Conservation (phyloP, 106 monocot species). For the Phalaenopsis equestris region DNA sequence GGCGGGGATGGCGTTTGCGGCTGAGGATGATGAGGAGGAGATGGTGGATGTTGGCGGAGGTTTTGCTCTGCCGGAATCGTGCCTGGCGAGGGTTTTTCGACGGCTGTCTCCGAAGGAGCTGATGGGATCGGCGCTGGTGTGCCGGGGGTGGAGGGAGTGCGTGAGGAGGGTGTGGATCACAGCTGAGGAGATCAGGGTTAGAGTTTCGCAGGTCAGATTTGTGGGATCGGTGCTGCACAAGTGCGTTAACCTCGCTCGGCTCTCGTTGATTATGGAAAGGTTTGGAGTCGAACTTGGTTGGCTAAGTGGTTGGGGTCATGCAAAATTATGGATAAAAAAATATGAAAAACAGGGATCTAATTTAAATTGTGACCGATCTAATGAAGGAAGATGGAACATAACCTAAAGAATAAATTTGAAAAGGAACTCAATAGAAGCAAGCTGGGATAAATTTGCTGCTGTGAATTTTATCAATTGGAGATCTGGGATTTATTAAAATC, state of each 20-base stretch:
- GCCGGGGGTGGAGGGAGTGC: constrained; percentile 72
- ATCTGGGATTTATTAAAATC: neutral
- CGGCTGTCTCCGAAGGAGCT: constrained; percentile 62
- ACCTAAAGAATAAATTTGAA: neutral
- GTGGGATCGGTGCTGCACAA: constrained; percentile 77
- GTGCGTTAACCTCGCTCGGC: constrained; percentile 43
- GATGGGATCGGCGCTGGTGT: constrained; percentile 70
- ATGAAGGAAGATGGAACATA: neutral
- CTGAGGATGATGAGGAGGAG: constrained; percentile 25
- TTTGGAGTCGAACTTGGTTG: constrained; percentile 16
- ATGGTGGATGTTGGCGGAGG: constrained; percentile 18
- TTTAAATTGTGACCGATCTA: neutral
- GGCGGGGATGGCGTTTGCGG: neutral
- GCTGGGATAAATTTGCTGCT: no score
- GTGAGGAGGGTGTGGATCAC: constrained; percentile 71
- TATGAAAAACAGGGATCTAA: neutral
- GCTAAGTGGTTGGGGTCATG: neutral
- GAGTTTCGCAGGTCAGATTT: constrained; percentile 58
- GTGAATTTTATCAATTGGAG: neutral
- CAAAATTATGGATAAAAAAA: neutral
- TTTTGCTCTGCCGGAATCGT: constrained; percentile 22
- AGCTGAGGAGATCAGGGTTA: constrained; percentile 66
- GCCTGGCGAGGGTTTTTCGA: constrained; percentile 51
- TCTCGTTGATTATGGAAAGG: constrained; percentile 85
- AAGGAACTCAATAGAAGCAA: neutral